Percentiles rank a stretch among this genome's conserved stretches.
These are phyloP conservation scores for Cordyceps fumosorosea DNA, from an alignment of 2,329 filamentous ascomycete species.

Conservation along the genomic window DNA sequence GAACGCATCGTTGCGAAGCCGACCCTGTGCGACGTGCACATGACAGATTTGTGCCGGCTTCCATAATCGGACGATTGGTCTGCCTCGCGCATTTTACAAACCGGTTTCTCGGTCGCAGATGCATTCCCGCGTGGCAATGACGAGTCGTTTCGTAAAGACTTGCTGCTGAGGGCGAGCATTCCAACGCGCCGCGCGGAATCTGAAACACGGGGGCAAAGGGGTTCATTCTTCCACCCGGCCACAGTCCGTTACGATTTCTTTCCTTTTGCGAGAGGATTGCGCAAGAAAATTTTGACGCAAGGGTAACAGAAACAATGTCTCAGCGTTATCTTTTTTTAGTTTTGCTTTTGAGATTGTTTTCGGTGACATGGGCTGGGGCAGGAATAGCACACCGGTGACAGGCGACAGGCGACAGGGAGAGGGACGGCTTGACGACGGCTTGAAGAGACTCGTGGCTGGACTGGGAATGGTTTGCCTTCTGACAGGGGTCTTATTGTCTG, in stretches of 20 bases:
- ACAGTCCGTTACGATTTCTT: background rate
- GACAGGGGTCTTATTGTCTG: background rate
- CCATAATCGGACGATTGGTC: background rate
- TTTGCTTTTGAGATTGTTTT: background rate
- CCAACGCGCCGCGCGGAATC: background rate
- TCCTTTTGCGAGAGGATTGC: background rate
- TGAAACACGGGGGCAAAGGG: slow-evolving; percentile 9
- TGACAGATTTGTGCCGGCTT: background rate
- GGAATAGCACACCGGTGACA: background rate
- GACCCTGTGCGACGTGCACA: background rate
- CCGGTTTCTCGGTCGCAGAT: background rate
- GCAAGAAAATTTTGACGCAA: background rate
- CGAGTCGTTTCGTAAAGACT: background rate
- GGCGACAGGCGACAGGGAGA: background rate
- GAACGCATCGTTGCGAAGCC: background rate
- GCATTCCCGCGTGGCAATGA: slow-evolving; percentile 2
- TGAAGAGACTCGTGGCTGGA: background rate
- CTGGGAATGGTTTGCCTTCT: background rate
- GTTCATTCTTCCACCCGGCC: background rate
- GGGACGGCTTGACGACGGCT: background rate
- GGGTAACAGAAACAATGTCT: background rate
- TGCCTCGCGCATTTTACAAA: background rate
- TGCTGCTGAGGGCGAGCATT: background rate
- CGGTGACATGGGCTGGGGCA: background rate
- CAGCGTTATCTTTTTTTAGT: background rate